These are phyloP conservation scores for Mycothermus thermophilus DNA, from an alignment of 495 filamentous ascomycete genomes.

Conservation along the genomic window DNA sequence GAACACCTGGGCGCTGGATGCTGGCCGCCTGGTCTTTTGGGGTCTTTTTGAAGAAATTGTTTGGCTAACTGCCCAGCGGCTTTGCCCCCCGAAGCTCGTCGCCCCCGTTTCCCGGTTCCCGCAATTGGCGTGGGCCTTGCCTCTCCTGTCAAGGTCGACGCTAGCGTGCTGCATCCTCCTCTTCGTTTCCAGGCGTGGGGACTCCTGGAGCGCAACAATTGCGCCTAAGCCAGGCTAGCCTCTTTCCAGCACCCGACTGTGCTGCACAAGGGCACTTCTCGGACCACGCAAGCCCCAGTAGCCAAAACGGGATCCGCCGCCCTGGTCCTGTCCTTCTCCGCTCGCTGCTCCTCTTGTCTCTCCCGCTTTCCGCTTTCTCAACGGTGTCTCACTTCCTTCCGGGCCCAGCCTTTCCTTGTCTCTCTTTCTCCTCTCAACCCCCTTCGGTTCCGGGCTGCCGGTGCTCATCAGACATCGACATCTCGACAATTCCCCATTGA, in stretches of 20 bases:
- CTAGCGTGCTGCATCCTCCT: constrained; percentile 25
- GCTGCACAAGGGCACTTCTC: no score
- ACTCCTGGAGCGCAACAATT: constrained; percentile 6
- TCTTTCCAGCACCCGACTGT: constrained; percentile 7
- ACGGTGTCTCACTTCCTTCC: background rate
- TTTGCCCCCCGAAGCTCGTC: no score
- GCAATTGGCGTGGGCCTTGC: constrained; percentile 15
- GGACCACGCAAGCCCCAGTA: no score
- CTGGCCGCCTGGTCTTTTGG: constrained; percentile 3
- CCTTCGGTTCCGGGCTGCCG: no score
- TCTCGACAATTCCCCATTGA: no score
- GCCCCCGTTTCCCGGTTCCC: constrained; percentile 18
- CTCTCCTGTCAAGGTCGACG: constrained; percentile 17
- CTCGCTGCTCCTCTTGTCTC: constrained; percentile 11
- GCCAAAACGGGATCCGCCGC: no score
- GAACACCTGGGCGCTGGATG: no score
- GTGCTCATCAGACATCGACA: constrained; percentile 8
- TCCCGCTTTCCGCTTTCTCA: constrained; percentile 6
- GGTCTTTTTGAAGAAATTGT: no score
- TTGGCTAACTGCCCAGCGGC: no score
- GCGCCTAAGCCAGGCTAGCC: constrained; percentile 6
- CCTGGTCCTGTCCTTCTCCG: constrained; percentile 5
- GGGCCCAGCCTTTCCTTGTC: background rate
- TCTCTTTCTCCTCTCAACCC: background rate
- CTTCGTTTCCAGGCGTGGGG: constrained; percentile 18